Evolutionary conservation across 208 protist genomes (phyloP), one percentile per base, ranked within the genome.

Genomic region (Tritrichomonas foetus): DNA sequence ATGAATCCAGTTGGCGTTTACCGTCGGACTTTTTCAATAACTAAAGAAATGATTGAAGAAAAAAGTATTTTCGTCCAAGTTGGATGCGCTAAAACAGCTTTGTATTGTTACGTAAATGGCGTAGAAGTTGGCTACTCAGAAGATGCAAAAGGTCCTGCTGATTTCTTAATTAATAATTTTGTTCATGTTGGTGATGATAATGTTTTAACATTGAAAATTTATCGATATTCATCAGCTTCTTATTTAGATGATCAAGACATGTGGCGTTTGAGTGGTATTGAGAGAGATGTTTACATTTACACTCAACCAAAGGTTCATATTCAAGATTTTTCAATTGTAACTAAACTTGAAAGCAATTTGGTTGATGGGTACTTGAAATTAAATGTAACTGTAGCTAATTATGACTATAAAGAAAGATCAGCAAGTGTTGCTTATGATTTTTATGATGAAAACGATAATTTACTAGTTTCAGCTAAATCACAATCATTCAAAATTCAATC

Each of bases 201-300:
- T 27, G 95, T 96, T 33, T 78, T 94, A 36, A 75, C 94, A 20
- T 96, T 69, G 50, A 95, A 93, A 64, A 95, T 95, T 69, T 61
- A 22, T 16, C 5, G 16, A 16, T 16, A 61, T 16, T 22, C 53
- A 61, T 61, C 53, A 22, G 95, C 95, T n/a, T 95, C 94, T 22
- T 96, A 96, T 69, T 61, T 96, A n/a, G 95, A 96, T 66, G 95
- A 96, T 53, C 95, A 96, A 82, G 95, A 95, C 92, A 80, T 94
- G 41, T 95, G 94, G 94, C 94, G 94, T 93, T 72, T 95, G 33
- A 74, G 61, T 13, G 94, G 94, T 22, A 94, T 95, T 57, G 93
- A 95, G 13, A 78, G 94, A 1, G 93, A 95, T 57, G 74, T 93
- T 16, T 53, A 64, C 14, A 8, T 95, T 27, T 95, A 95, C 92